Base-by-base conservation (phyloP, 2,329 filamentous ascomycete species). In the Fusarium sp. region DNA sequence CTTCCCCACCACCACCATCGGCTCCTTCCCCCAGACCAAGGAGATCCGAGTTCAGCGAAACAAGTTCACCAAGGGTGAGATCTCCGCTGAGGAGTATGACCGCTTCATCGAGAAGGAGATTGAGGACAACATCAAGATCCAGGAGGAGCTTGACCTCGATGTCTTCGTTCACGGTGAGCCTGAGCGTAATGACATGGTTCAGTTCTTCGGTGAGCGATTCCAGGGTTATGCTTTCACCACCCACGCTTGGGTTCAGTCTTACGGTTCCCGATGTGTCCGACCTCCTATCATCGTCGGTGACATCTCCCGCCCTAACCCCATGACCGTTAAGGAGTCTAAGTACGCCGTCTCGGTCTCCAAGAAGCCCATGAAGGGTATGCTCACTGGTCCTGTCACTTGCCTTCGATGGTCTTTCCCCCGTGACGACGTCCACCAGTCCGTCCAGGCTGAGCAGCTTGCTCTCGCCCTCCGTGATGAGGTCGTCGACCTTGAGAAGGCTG, bases 321-420 rank as follows among this genome's bases (percentile, higher is more conserved):
- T 99, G 96, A 97, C 96, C 65, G 96, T 99, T 84, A 99, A 99
- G 92, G 96, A 99, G 89, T 97, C 93, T 83, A 97, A 98, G 88
- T 99, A 97, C 84, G 96, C 96, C 74, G 95, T 94, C 68, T 94
- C 92, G 58, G 89, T 97, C 82, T 95, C 94, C 81, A 95, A 92
- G 87, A 98, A 97, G 90, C 94, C 96, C 83, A 98, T 99, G 96
- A 99, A 99, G 93, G 96, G 96, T 82, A 99, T 99, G 96, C 90
- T 99, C 80, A 99, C 96, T 83, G 96, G 96, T 65, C 96, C 96
- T 75, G 96, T 99, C 85, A 99, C 96, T 78, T 99, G 96, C 86
- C 87, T 99, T 76, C 92, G 96, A 83, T 99, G 96, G 96, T 99
- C 96, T 67, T 99, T 98, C 93, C 96, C 96, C 77, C 96, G 96